Evolutionary conservation across 2,329 filamentous ascomycete genomes (phyloP), one percentile per base, ranked within the genome.

Genomic region (Penicillium sp.): DNA sequence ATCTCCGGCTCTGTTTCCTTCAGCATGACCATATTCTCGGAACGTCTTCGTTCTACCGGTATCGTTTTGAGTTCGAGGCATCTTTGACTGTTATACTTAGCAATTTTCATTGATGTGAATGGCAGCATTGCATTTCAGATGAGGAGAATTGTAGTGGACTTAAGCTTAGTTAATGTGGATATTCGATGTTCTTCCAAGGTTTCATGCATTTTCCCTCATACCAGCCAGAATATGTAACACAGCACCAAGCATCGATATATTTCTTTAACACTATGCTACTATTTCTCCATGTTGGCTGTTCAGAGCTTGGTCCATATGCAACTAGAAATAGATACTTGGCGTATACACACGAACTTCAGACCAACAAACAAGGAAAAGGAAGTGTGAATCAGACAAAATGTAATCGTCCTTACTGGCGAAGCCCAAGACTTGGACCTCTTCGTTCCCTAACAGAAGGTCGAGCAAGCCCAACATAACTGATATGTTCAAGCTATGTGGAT

Each of bases 21-120:
- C 47, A 38, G 44, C 60, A 63, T 61, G 50, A 56, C 60, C 52
- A 52, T 54, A 34, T 53, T 48, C 35, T 55, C 16, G 38, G 45
- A 46, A 50, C 34, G 9, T 45, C 37, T 55, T 43, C 39, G 37
- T 47, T 63, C 54, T 60, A 57, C 47, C 29, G 52, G 53, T 56
- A 52, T 56, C 42, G 32, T 59, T 55, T 61, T 58, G 50, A 57
- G 39, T 53, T 59, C 24, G 49, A 60, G 55, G 57, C 60, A 60
- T 57, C 26, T 57, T 58, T 53, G 40, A 42, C 47, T 51, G n/a
- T 56, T 57, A 55, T 58, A 39, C 48, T 53, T 56, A 32, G 20
- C 47, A 63, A 61, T 64, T 50, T 42, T 53, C 55, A 62, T 59
- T 56, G 51, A 58, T 63, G 61, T 61, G 55, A 52, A 59, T 31